Percentiles rank a stretch among this genome's conserved stretches.
Evolutionary conservation across 805 yeast species (phyloP).

Genomic region (Saturnispora serradocipensis): DNA sequence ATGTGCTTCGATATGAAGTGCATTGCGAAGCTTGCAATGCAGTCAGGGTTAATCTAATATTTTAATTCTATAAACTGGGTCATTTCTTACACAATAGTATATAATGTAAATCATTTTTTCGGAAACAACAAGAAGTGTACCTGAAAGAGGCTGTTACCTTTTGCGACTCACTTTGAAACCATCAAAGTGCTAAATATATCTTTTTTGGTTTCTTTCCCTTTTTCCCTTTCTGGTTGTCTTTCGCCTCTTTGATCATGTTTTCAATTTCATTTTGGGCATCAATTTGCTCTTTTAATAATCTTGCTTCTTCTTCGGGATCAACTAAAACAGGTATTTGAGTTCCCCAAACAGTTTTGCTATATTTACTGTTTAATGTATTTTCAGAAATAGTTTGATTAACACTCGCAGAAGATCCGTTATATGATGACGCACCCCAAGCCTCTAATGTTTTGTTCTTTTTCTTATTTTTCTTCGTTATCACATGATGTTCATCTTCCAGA

Average conservation of each 20-base stretch:
- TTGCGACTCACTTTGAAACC: background rate
- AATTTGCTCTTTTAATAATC: slow-evolving; percentile 35
- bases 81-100: background rate
- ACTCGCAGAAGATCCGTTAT: slow-evolving; percentile 11
- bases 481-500: background rate
- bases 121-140: background rate
- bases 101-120: background rate
- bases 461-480: slow-evolving; percentile 1
- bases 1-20: background rate
- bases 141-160: background rate
- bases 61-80: background rate
- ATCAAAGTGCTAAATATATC: slow-evolving; percentile 10
- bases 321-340: slow-evolving; percentile 42
- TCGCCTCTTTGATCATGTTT: slow-evolving; percentile 41
- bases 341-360: slow-evolving; percentile 64
- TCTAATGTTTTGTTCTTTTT: slow-evolving; percentile 30
- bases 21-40: background rate
- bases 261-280: slow-evolving; percentile 33
- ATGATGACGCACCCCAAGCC: slow-evolving; percentile 8
- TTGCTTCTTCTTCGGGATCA: slow-evolving; percentile 27
- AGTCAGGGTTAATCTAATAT: background rate
- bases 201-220: slow-evolving; percentile 32
- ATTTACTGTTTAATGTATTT: slow-evolving; percentile 7
- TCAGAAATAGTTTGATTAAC: slow-evolving; percentile 3
- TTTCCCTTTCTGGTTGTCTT: slow-evolving; percentile 23